A percentile compares a stretch with the other conserved stretches of the same genome.
These are phyloP conservation scores for Tylopilus subfusipes DNA, from an alignment of 768 basidiomycete species.

Conservation along the genomic window DNA sequence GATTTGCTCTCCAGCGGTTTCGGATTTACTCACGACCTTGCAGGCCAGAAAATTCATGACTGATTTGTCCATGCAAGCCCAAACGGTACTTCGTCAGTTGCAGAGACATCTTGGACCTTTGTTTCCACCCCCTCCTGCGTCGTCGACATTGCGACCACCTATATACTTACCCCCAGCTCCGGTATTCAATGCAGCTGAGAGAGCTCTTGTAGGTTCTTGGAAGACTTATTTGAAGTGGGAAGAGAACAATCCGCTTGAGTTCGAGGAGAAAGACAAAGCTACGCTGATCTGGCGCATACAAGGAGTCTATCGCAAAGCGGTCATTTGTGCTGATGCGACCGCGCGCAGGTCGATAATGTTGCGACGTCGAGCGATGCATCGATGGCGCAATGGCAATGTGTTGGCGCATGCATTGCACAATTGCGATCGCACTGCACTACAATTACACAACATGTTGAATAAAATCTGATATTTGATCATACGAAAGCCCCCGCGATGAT, in stretches of 20 bases:
- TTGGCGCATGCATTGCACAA: too few species aligned
- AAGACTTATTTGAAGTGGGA: conserved; percentile 94
- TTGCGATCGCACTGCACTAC: too few species aligned
- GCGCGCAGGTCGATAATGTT: too few species aligned
- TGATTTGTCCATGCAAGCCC: conserved; percentile 95
- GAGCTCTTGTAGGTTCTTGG: conserved; percentile 80
- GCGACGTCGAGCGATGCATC: too few species aligned
- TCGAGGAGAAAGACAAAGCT: conserved; percentile 77
- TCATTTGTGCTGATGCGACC: too few species aligned
- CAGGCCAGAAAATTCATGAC: conserved; percentile 94
- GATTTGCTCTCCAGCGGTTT: conserved; percentile 14
- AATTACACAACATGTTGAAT: too few species aligned
- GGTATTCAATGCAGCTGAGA: conserved; percentile 68
- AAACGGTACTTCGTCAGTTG: conserved; percentile 81
- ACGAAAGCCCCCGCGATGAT: too few species aligned
- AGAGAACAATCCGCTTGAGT: conserved; percentile 87
- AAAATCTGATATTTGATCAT: too few species aligned
- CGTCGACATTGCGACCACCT: conserved; percentile 37
- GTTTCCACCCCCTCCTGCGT: conserved; percentile 47
- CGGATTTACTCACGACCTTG: conserved; percentile 9
- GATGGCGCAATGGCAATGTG: too few species aligned
- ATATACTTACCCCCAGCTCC: conserved; percentile 69
- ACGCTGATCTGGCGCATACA: conserved; percentile 68
- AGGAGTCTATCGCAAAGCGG: conserved; percentile 83
- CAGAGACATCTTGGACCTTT: conserved; percentile 64